phyloP scores from a whole-genome alignment of 495 filamentous ascomycete genomes.

The Cercophora samala region DNA sequence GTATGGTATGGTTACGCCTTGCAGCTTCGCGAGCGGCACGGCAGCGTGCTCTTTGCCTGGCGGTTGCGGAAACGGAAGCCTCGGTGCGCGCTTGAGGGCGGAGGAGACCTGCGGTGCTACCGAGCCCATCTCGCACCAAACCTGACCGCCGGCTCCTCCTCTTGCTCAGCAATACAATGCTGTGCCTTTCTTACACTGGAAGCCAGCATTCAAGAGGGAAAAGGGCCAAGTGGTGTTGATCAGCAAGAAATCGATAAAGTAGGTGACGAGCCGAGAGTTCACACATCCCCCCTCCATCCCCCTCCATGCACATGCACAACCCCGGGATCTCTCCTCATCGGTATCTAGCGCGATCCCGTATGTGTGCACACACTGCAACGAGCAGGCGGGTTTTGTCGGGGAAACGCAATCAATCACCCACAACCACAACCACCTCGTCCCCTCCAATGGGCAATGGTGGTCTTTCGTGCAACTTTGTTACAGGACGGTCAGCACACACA shows the following conservation, averaged over 20 bases:
- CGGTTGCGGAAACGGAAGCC: slow-evolving; percentile 1
- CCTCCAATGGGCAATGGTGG: background rate
- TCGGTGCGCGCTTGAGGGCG: slow-evolving; percentile 3
- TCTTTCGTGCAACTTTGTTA: slow-evolving; percentile 2
- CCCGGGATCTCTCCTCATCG: slow-evolving; percentile 11
- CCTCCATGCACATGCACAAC: slow-evolving; percentile 9
- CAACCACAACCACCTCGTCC: background rate
- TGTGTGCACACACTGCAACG: slow-evolving; percentile 3
- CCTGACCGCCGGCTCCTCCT: slow-evolving; percentile 1
- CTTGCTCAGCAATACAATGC: background rate
- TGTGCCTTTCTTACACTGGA: background rate
- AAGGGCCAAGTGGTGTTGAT: background rate
- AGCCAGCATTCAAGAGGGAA: background rate
- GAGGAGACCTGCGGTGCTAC: background rate
- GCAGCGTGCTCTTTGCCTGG: background rate
- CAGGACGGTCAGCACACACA: background rate
- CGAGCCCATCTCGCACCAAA: background rate
- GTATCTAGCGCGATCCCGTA: slow-evolving; percentile 6
- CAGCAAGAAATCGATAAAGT: background rate
- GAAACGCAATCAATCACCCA: background rate
- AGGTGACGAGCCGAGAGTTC: background rate
- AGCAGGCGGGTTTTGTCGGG: slow-evolving; percentile 5
- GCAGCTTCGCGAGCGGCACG: slow-evolving; percentile 3
- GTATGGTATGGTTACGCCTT: slow-evolving; percentile 1
- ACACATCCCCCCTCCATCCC: background rate